phyloP scores from a whole-genome alignment of 768 basidiomycete species.

The Tylopilus intermedius region DNA sequence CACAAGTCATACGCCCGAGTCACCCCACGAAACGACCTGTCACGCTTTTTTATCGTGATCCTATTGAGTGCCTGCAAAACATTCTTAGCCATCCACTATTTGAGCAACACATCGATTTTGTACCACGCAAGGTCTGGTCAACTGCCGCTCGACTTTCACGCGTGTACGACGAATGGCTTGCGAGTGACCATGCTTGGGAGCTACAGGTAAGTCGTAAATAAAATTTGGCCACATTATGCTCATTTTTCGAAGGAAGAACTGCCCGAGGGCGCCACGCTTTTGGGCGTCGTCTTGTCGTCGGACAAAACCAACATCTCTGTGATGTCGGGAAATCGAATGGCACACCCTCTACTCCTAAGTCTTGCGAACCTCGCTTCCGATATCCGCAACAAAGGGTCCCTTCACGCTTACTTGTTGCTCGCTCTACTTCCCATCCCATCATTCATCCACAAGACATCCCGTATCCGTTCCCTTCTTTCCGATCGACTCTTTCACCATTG shows the following conservation, averaged over 20 bases:
- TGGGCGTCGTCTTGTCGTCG: neutral
- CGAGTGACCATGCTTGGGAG: neutral
- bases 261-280: neutral
- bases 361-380: too few relatives aligned
- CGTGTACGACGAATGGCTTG: slow-evolving; percentile 1
- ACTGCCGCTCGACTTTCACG: neutral
- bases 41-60: neutral
- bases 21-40: too few relatives aligned
- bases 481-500: neutral
- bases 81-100: slow-evolving; percentile 2
- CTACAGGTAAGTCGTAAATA: too few relatives aligned
- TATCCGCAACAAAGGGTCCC: too few relatives aligned
- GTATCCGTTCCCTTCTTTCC: neutral
- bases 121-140: neutral
- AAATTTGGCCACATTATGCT: neutral
- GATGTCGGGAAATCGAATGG: too few relatives aligned
- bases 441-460: neutral
- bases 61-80: neutral
- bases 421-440: too few relatives aligned
- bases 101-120: neutral
- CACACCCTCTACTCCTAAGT: too few relatives aligned
- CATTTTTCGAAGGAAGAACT: neutral
- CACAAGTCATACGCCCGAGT: too few relatives aligned
- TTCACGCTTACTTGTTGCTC: too few relatives aligned
- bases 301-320: too few relatives aligned